Conservation (phyloP, 2,329 filamentous ascomycete genomes). For the Berkeleyomyces rouxiae region DNA sequence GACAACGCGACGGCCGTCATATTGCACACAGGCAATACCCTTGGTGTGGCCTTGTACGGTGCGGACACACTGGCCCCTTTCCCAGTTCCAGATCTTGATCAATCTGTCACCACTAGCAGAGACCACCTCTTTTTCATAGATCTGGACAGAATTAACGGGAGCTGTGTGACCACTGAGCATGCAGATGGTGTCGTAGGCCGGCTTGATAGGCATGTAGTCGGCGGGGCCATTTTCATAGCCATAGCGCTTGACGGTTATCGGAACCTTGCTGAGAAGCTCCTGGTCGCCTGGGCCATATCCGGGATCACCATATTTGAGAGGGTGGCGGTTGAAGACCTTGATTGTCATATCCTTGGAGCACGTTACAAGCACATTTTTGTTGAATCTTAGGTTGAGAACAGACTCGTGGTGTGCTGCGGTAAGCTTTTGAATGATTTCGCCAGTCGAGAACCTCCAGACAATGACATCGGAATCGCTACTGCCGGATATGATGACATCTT, state of each 20-base stretch:
- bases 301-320: slow-evolving; percentile 43
- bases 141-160: slow-evolving; percentile 91
- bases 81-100: slow-evolving; percentile 91
- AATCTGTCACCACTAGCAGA: slow-evolving; percentile 87
- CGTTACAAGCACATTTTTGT: slow-evolving; percentile 79
- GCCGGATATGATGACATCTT: slow-evolving; percentile 88
- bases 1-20: slow-evolving; percentile 81
- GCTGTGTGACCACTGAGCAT: slow-evolving; percentile 70
- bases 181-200: slow-evolving; percentile 62
- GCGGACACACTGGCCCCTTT: slow-evolving; percentile 55
- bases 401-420: slow-evolving; percentile 70
- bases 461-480: slow-evolving; percentile 87
- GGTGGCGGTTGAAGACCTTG: slow-evolving; percentile 79
- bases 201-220: slow-evolving; percentile 33
- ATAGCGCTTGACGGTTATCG: slow-evolving; percentile 34
- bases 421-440: slow-evolving; percentile 62
- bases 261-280: slow-evolving; percentile 33
- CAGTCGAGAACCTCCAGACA: slow-evolving; percentile 85
- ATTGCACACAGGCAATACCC: slow-evolving; percentile 94
- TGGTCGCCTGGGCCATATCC: slow-evolving; percentile 29
- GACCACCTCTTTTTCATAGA: slow-evolving; percentile 70
- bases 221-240: slow-evolving; percentile 33
- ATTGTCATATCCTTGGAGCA: slow-evolving; percentile 96
- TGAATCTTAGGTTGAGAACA: slow-evolving; percentile 83
- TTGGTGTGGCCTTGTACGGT: slow-evolving; percentile 81